Conservation (phyloP, 2,329 filamentous ascomycete genomes). For the Aspergillus pseudotamarii region DNA sequence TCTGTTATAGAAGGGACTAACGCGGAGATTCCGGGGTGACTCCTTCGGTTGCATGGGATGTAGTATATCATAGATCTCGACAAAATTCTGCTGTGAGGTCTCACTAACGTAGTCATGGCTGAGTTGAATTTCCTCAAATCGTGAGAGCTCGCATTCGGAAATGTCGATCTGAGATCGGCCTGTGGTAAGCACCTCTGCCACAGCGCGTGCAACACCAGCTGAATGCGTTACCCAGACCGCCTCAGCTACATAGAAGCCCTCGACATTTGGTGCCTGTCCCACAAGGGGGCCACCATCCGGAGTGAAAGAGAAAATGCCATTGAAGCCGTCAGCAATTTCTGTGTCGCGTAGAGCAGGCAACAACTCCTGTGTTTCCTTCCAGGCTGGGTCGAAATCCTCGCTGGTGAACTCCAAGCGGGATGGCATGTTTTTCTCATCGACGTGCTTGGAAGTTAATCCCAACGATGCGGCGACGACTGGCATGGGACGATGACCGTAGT, state of each 20-base stretch:
- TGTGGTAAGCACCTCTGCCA: slow-evolving; percentile 61
- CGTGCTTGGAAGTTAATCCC: slow-evolving; percentile 55
- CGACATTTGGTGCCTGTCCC: slow-evolving; percentile 59
- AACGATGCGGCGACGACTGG: slow-evolving; percentile 60
- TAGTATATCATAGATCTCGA: slow-evolving; percentile 67
- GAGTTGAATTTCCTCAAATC: slow-evolving; percentile 65
- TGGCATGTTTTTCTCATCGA: slow-evolving; percentile 65
- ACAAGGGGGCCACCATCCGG: slow-evolving; percentile 65
- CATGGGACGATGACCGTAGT: slow-evolving; percentile 65
- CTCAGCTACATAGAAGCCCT: slow-evolving; percentile 66
- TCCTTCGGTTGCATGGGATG: slow-evolving; percentile 62
- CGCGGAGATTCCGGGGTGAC: slow-evolving; percentile 61
- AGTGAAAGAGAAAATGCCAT: slow-evolving; percentile 68
- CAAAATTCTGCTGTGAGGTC: slow-evolving; percentile 63
- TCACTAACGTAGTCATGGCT: slow-evolving; percentile 59
- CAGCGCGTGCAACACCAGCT: slow-evolving; percentile 62
- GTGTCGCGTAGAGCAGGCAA: slow-evolving; percentile 56
- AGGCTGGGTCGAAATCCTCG: slow-evolving; percentile 63
- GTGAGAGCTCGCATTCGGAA: slow-evolving; percentile 60
- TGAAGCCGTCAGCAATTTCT: slow-evolving; percentile 63
- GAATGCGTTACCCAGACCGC: slow-evolving; percentile 70
- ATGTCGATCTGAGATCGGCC: slow-evolving; percentile 61
- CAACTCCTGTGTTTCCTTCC: slow-evolving; percentile 58
- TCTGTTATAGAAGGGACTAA: slow-evolving; percentile 60
- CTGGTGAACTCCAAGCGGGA: slow-evolving; percentile 63